phyloP scores from a whole-genome alignment of 129 eudicot species.

The Saussurea involucrata region DNA sequence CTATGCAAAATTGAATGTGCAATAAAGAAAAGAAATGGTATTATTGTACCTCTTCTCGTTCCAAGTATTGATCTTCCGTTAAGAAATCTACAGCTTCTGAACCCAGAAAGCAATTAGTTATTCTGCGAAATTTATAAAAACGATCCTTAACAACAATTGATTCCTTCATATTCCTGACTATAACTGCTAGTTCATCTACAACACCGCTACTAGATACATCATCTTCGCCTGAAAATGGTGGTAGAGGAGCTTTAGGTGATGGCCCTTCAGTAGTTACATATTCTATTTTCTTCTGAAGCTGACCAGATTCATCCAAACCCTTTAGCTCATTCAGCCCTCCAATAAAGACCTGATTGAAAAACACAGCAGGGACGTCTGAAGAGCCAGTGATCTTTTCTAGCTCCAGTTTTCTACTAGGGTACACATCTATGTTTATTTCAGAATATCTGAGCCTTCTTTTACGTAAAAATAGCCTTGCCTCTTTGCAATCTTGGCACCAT shows the following conservation, averaged over 20 bases:
- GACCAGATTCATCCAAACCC: conserved; percentile 51
- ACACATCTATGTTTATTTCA: conserved; percentile 65
- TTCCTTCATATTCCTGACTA: conserved; percentile 58
- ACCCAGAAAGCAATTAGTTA: conserved; percentile 58
- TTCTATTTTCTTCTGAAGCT: conserved; percentile 60
- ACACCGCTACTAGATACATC: conserved; percentile 48
- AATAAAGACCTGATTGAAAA: conserved; percentile 56
- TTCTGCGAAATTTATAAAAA: conserved; percentile 57
- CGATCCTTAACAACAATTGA: conserved; percentile 47
- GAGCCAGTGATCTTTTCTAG: conserved; percentile 54
- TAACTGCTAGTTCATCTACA: conserved; percentile 66
- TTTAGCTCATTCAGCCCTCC: conserved; percentile 56
- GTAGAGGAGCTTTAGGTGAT: conserved; percentile 64
- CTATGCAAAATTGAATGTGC: conserved; percentile 3
- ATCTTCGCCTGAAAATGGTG: conserved; percentile 80
- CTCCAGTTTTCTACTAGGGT: conserved; percentile 58
- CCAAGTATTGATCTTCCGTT: conserved; percentile 67
- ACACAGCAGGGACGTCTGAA: conserved; percentile 54
- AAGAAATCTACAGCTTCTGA: conserved; percentile 74
- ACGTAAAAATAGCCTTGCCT: conserved; percentile 46
- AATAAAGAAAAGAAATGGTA: conserved; percentile 20
- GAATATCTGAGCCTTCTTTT: conserved; percentile 46
- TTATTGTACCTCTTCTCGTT: conserved; percentile 58
- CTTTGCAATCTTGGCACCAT: conserved; percentile 57
- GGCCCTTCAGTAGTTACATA: conserved; percentile 49